Evolutionary conservation across 352 stramenopile genomes (phyloP).

Genomic region (Globisporangium spiculum): DNA sequence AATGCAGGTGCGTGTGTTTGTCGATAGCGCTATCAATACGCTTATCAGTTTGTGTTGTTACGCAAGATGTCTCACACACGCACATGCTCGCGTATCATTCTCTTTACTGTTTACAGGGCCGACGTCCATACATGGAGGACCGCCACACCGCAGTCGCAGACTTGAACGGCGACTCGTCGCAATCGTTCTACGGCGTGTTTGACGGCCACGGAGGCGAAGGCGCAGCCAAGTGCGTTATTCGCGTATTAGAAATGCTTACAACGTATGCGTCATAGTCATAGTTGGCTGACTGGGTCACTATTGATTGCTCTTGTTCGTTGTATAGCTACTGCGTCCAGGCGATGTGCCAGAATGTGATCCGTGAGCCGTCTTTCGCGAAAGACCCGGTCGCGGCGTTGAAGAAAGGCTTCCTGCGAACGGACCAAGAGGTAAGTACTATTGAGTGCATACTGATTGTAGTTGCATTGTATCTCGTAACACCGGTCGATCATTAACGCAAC

Average conservation of each 20-base stretch:
- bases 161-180: slow-evolving; percentile 73
- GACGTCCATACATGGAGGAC: slow-evolving; percentile 91
- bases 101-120: slow-evolving; percentile 31
- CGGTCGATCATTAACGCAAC: background rate
- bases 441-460: background rate
- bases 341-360: slow-evolving; percentile 83
- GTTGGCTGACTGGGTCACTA: slow-evolving; percentile 3
- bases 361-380: slow-evolving; percentile 60
- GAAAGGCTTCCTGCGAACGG: slow-evolving; percentile 75
- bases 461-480: background rate
- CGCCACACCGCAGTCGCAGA: slow-evolving; percentile 73
- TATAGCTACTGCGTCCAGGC: slow-evolving; percentile 77
- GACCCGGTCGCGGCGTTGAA: slow-evolving; percentile 69
- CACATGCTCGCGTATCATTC: background rate
- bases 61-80: no score
- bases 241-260: background rate
- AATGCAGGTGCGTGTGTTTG: slow-evolving; percentile 45
- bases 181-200: slow-evolving; percentile 93
- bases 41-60: no score
- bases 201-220: slow-evolving; percentile 90
- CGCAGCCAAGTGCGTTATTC: slow-evolving; percentile 76
- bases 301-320: background rate
- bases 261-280: slow-evolving; percentile 7
- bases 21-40: background rate
- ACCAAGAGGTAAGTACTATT: slow-evolving; percentile 52